phyloP scores from a whole-genome alignment of 2,329 filamentous ascomycete genomes.

The Aspergillus thermomutatus region DNA sequence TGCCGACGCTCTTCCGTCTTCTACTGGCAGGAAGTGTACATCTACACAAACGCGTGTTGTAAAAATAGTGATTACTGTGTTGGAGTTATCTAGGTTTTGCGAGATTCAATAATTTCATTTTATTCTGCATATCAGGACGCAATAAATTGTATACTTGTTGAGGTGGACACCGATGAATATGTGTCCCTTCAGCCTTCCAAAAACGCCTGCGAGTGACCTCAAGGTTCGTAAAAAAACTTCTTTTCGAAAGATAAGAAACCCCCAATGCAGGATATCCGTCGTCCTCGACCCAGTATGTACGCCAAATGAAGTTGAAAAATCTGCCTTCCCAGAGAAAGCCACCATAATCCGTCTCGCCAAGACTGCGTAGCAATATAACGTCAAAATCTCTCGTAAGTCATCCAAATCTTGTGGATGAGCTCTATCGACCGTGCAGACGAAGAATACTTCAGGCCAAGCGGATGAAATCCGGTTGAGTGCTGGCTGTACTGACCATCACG shows the following conservation, averaged over 20 bases:
- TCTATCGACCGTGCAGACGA: too few relatives aligned
- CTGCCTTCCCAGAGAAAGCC: neutral
- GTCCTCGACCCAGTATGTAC: slow-evolving; percentile 10
- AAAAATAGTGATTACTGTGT: neutral
- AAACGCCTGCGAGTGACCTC: slow-evolving; percentile 8
- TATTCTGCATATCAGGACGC: neutral
- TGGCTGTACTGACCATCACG: neutral
- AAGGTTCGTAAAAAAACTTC: slow-evolving; percentile 9
- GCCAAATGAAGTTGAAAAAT: slow-evolving; percentile 4
- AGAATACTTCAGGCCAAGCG: too few relatives aligned
- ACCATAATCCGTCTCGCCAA: neutral
- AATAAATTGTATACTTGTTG: neutral
- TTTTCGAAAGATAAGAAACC: slow-evolving; percentile 11
- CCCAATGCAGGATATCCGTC: slow-evolving; percentile 16
- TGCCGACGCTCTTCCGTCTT: neutral
- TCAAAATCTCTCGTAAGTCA: neutral
- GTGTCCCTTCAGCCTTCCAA: slow-evolving; percentile 1
- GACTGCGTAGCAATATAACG: neutral
- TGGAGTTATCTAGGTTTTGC: neutral
- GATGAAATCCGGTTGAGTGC: too few relatives aligned
- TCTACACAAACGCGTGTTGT: neutral
- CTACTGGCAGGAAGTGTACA: neutral
- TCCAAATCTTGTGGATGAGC: neutral
- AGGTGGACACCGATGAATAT: neutral
- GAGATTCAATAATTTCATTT: neutral